A percentile compares a stretch with the other conserved stretches of the same genome.
These are phyloP conservation scores for Lecanosticta acicola DNA, from an alignment of 2,329 filamentous ascomycete species.

Conservation along the genomic window DNA sequence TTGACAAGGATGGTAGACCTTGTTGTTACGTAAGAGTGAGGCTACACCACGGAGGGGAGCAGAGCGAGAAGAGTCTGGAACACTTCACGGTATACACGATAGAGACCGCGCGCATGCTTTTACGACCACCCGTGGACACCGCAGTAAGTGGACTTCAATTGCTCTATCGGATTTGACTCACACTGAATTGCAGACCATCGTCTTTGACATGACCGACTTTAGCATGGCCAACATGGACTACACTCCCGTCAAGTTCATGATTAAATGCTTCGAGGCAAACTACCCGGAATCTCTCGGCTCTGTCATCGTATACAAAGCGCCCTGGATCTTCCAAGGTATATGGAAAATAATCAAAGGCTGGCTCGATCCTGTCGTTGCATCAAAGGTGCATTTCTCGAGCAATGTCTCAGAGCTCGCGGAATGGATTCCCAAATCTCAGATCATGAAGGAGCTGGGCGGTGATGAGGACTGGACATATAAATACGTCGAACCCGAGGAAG, in stretches of 20 bases:
- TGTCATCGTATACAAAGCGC: constrained; percentile 90
- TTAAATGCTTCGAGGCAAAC: constrained; percentile 98
- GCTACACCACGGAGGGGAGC: constrained; percentile 74
- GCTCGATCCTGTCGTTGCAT: constrained; percentile 92
- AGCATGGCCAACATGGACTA: constrained; percentile 98
- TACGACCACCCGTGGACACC: constrained; percentile 78
- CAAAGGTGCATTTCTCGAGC: constrained; percentile 90
- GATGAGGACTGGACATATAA: constrained; percentile 77
- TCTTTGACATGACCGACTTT: constrained; percentile 96
- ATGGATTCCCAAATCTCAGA: constrained; percentile 65
- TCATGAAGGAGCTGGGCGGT: constrained; percentile 80
- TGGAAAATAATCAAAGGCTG: constrained; percentile 94
- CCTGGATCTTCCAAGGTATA: constrained; percentile 96
- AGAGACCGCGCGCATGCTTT: constrained; percentile 81
- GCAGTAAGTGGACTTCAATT: constrained; percentile 58
- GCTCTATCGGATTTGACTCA: not conserved
- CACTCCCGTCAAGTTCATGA: constrained; percentile 96
- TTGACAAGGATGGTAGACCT: constrained; percentile 76
- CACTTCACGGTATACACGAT: constrained; percentile 90
- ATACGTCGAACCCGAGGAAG: constrained; percentile 68
- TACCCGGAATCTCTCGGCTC: constrained; percentile 89
- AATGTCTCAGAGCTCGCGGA: constrained; percentile 69
- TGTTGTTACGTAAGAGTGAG: constrained; percentile 81
- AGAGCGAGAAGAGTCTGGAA: constrained; percentile 76
- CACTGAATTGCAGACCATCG: constrained; percentile 58